These are phyloP conservation scores for Wickerhamomyces strasburgensis DNA, from an alignment of 805 yeast species.

Conservation along the genomic window DNA sequence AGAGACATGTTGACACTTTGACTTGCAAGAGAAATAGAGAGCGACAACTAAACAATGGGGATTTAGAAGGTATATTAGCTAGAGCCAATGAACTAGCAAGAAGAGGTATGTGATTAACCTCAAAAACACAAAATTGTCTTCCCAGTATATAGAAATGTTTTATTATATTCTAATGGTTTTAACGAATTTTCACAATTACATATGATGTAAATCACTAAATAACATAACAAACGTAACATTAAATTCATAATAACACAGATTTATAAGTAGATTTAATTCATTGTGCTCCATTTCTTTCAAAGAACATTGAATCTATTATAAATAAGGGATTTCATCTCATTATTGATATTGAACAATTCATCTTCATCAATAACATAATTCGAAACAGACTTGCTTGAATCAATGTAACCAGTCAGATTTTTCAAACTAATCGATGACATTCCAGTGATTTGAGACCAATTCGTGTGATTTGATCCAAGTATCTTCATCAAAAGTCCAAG, in stretches of 20 bases:
- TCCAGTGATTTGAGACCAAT: slow-evolving; percentile 17
- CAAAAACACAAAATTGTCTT: too few species aligned
- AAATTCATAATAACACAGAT: background rate
- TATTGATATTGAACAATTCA: slow-evolving; percentile 17
- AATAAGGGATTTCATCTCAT: slow-evolving; percentile 18
- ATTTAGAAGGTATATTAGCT: slow-evolving; percentile 29
- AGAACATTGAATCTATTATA: slow-evolving; percentile 20
- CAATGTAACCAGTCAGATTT: slow-evolving; percentile 2
- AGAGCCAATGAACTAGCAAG: slow-evolving; percentile 16
- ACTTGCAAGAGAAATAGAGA: slow-evolving; percentile 72
- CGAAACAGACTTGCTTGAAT: slow-evolving; percentile 3
- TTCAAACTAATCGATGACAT: slow-evolving; percentile 3
- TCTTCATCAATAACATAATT: slow-evolving; percentile 8
- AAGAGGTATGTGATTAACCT: background rate
- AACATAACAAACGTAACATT: background rate
- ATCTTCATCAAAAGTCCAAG: slow-evolving; percentile 7
- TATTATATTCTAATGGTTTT: slow-evolving; percentile 1
- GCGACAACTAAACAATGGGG: slow-evolving; percentile 36
- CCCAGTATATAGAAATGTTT: slow-evolving; percentile 5
- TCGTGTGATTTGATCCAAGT: slow-evolving; percentile 2
- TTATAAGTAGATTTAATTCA: background rate
- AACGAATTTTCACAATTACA: too few species aligned
- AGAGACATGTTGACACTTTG: slow-evolving; percentile 67
- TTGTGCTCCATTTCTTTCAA: background rate
- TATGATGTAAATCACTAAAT: background rate